Evolutionary conservation across 208 protist species (phyloP), one percentile per base, ranked within the genome.

Genomic region (Plasmodiophora brassicae): DNA sequence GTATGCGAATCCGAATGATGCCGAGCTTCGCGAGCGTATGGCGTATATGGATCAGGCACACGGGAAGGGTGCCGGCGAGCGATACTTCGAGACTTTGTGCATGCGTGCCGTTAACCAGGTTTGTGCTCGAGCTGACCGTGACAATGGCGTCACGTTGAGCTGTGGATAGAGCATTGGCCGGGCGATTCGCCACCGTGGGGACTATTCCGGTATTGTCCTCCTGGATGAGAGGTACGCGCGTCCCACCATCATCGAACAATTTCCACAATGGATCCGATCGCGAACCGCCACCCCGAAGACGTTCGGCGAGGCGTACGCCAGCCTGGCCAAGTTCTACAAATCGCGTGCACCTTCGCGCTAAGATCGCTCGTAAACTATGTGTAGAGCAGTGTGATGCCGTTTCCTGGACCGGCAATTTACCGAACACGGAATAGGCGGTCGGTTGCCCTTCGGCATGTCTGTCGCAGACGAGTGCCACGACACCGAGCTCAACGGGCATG

Each of bases 21-120:
- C 41, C n/a, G 83, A 86, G 45, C 83, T 86, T 22, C 83, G 41
- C n/a, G 83, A 86, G 41, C 10, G 86, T 14, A 88, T 88, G 32
- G 22, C 32, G 8, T 85, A 88, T 46, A 45, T 85, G 14, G 35
- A 86, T 20, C 0, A 1, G 1, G 1, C 25, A 0, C 28, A 88
- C 1, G 46, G 78, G 1, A 0, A 25, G 1, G 60, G 35, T 0
- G 20, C 28, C 5, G 46, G 1, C 1, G 85, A 85, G 38, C 43
- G 10, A 45, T 88, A 88, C 35, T 57, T 86, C 14, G 60, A 86
- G 25, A 54, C 28, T 0, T 38, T 88, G 32, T 85, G 78, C 45
- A 86, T 88, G 54, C 0, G 86, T 1, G 43, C 54, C 1, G 86
- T 88, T 25, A 88, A 88, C 45, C 86, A 88, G 54, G 65, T 78